Percentiles rank a stretch among this genome's conserved stretches.
Conservation (phyloP, 2,329 filamentous ascomycete species). For the Coniochaeta prunicola region DNA sequence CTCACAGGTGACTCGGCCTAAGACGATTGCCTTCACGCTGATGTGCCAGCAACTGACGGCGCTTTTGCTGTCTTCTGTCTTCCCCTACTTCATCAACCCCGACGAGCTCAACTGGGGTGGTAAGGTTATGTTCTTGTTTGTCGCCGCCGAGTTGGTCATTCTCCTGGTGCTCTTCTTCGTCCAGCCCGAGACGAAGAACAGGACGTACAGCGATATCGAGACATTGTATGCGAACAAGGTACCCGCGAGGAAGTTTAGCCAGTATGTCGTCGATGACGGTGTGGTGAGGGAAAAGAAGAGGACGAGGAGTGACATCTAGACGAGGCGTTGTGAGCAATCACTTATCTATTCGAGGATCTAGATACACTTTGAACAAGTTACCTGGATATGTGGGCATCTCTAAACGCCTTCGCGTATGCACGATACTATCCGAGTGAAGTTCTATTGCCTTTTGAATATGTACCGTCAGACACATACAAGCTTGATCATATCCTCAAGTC, state of each 20-base stretch:
- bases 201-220: conserved; percentile 26
- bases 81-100: conserved; percentile 29
- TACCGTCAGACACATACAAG: too few relatives aligned
- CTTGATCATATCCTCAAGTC: too few relatives aligned
- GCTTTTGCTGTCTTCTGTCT: conserved; percentile 25
- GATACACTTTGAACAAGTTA: too few relatives aligned
- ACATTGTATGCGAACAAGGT: conserved; percentile 16
- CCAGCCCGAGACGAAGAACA: conserved; percentile 30
- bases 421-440: too few relatives aligned
- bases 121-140: conserved; percentile 29
- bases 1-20: conserved; percentile 18
- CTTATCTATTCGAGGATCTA: neutral
- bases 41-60: conserved; percentile 25
- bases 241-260: conserved; percentile 16
- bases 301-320: neutral
- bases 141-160: conserved; percentile 24
- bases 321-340: neutral
- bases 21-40: conserved; percentile 20
- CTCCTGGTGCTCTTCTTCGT: conserved; percentile 22
- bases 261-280: conserved; percentile 14
- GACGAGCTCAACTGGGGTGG: conserved; percentile 29
- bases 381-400: too few relatives aligned
- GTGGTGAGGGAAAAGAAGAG: conserved; percentile 7
- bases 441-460: too few relatives aligned
- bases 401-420: too few relatives aligned